phyloP scores from a whole-genome alignment of 2,329 filamentous ascomycete genomes.

The Thielaviopsis euricoi region DNA sequence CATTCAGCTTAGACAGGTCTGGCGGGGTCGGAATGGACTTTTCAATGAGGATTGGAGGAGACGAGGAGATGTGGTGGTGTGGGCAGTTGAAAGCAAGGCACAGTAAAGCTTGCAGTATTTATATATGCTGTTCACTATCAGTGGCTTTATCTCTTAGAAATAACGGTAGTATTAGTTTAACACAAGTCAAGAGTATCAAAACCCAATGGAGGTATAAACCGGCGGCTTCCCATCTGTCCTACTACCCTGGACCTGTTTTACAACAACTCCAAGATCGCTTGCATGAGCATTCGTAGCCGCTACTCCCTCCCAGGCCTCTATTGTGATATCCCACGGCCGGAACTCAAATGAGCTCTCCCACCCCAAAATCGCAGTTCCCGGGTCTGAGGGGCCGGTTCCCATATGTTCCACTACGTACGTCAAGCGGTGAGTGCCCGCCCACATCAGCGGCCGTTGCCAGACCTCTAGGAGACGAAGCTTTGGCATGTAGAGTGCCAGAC shows the following conservation, averaged over 20 bases:
- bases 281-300: constrained; percentile 10
- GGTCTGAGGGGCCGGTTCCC: background rate
- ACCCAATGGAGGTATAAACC: background rate
- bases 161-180: background rate
- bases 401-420: constrained; percentile 10
- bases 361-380: constrained; percentile 6
- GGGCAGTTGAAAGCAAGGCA: constrained; percentile 22
- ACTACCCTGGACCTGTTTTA: background rate
- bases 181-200: background rate
- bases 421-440: constrained; percentile 15
- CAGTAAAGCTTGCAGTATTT: background rate
- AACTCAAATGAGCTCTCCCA: constrained; percentile 15
- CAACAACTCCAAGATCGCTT: background rate
- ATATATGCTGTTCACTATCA: background rate
- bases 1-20: constrained; percentile 29
- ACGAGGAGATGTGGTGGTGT: constrained; percentile 40
- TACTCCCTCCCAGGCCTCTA: constrained; percentile 15
- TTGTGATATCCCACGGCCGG: constrained; percentile 13
- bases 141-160: no score
- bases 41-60: constrained; percentile 47
- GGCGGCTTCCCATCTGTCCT: constrained; percentile 3
- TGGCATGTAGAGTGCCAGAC: constrained; percentile 15
- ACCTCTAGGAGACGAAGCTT: constrained; percentile 13
- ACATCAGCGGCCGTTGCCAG: constrained; percentile 15
- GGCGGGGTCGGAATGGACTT: constrained; percentile 42